These are phyloP conservation scores for Alternaria atra DNA, from an alignment of 2,329 filamentous ascomycete species.

Conservation along the genomic window DNA sequence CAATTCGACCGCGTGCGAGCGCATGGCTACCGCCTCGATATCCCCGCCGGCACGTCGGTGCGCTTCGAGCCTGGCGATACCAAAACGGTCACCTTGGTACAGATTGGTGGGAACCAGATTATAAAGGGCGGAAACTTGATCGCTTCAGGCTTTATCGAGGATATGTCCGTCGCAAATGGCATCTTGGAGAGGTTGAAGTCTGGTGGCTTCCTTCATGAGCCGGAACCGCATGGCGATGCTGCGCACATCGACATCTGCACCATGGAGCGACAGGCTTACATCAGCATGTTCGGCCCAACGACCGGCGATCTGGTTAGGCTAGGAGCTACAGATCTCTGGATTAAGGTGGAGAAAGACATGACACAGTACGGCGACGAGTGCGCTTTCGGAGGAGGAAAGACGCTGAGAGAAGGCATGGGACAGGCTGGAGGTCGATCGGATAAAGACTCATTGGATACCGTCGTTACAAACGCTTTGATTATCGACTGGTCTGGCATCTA, in stretches of 20 bases:
- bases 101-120: conserved; percentile 81
- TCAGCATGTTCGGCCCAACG: conserved; percentile 91
- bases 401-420: conserved; percentile 92
- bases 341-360: conserved; percentile 86
- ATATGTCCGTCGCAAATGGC: conserved; percentile 65
- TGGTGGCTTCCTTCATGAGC: conserved; percentile 80
- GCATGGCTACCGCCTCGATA: conserved; percentile 88
- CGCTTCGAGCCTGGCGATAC: conserved; percentile 93
- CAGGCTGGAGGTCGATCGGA: conserved; percentile 82
- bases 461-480: conserved; percentile 88
- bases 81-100: conserved; percentile 88
- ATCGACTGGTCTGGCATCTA: conserved; percentile 93
- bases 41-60: conserved; percentile 88
- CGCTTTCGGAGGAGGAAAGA: conserved; percentile 94
- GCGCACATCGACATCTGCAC: conserved; percentile 68
- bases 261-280: conserved; percentile 82
- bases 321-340: conserved; percentile 86
- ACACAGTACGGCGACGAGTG: conserved; percentile 92
- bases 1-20: conserved; percentile 85
- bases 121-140: conserved; percentile 87
- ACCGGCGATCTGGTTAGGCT: conserved; percentile 85
- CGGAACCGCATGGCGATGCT: conserved; percentile 68
- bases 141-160: conserved; percentile 76
- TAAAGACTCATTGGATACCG: conserved; percentile 78
- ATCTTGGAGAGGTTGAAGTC: conserved; percentile 73